Conservation (phyloP, 108 stramenopile genomes). For the Aurantiochytrium sp. region DNA sequence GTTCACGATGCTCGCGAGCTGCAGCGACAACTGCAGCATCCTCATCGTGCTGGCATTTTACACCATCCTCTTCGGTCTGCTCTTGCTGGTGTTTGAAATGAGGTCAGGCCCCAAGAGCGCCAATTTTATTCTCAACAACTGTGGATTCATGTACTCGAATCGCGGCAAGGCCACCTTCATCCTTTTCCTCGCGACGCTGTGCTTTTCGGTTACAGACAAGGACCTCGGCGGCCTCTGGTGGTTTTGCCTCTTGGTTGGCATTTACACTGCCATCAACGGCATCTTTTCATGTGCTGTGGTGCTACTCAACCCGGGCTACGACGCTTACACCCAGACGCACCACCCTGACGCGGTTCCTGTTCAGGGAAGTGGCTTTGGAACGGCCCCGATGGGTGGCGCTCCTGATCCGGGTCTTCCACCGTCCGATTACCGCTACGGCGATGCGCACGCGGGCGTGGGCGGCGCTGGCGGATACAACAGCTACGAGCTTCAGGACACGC, state of each 20-base stretch:
- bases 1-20: neutral
- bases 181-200: neutral
- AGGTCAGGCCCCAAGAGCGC: neutral
- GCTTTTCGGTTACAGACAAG: neutral
- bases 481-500: neutral
- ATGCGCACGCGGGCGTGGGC: neutral
- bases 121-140: neutral
- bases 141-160: constrained; percentile 16
- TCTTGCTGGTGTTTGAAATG: neutral
- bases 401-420: neutral
- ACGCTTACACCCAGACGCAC: neutral
- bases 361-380: neutral
- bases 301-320: neutral
- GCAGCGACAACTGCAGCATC: neutral
- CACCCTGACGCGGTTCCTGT: neutral
- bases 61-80: constrained; percentile 4
- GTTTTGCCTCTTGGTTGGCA: neutral
- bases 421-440: neutral
- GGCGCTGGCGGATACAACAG: neutral
- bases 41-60: neutral
- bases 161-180: constrained; percentile 10
- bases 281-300: neutral
- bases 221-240: neutral
- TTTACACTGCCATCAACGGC: neutral
- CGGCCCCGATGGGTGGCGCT: too few species aligned